A percentile compares a stretch with the other conserved stretches of the same genome.
Conservation (phyloP, 140 eudicot species). For the Stevia rebaudiana region DNA sequence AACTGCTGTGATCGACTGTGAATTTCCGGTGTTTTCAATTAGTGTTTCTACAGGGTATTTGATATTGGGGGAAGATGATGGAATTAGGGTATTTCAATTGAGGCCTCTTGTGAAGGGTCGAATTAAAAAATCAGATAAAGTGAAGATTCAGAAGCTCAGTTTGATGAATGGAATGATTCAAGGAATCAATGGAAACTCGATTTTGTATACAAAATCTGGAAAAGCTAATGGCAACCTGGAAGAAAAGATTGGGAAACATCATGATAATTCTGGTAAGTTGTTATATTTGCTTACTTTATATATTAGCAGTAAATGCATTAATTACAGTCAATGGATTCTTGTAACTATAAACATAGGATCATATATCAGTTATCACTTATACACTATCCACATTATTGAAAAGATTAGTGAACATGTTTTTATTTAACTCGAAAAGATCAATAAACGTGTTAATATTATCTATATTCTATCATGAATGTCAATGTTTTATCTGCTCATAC, state of each 20-base stretch:
- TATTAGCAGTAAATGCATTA: not conserved
- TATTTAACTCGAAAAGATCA: not conserved
- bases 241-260: slow-evolving; percentile 33
- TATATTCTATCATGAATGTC: not conserved
- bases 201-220: slow-evolving; percentile 15
- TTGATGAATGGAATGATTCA: slow-evolving; percentile 40
- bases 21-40: slow-evolving; percentile 45
- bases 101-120: slow-evolving; percentile 63
- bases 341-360: not conserved
- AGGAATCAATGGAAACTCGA: slow-evolving; percentile 21
- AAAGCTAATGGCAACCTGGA: slow-evolving; percentile 33
- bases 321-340: not conserved
- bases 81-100: slow-evolving; percentile 71
- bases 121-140: slow-evolving; percentile 16
- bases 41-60: slow-evolving; percentile 52
- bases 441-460: not conserved
- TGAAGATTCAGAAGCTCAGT: slow-evolving; percentile 30
- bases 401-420: not conserved
- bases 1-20: slow-evolving; percentile 73
- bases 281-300: slow-evolving; percentile 6
- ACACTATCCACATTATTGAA: not conserved
- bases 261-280: slow-evolving; percentile 45
- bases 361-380: not conserved
- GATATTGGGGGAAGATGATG: slow-evolving; percentile 78
- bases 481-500: slow-evolving; percentile 45